A percentile compares a stretch with the other conserved stretches of the same genome.
These are phyloP conservation scores for Nicotiana knightiana DNA, from an alignment of 257 asterid species.

Conservation along the genomic window DNA sequence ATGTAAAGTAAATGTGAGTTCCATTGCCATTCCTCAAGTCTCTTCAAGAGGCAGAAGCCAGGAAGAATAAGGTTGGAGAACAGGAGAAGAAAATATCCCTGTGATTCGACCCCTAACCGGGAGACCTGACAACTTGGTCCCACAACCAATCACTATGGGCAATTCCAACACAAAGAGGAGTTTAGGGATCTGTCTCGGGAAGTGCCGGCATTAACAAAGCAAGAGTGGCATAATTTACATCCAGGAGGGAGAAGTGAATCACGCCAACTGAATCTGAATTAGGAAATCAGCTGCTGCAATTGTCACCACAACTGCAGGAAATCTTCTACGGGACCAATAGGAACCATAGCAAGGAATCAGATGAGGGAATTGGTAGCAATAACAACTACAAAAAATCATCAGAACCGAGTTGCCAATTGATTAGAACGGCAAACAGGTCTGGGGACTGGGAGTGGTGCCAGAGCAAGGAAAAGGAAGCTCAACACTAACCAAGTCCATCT, in stretches of 20 bases:
- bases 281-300: background rate
- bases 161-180: constrained; percentile 1
- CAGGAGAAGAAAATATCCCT: background rate
- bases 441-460: background rate
- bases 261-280: background rate
- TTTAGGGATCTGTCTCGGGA: background rate
- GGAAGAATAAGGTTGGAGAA: background rate
- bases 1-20: background rate
- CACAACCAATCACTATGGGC: background rate
- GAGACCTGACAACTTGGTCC: background rate
- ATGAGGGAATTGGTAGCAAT: background rate
- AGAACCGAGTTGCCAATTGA: background rate
- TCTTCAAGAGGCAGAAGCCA: background rate
- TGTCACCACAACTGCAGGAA: background rate
- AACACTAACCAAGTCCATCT: background rate
- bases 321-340: background rate
- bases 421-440: background rate
- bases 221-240: background rate
- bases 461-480: constrained; percentile 2
- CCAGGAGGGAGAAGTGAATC: constrained; percentile 3
- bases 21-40: background rate
- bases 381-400: background rate
- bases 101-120: background rate
- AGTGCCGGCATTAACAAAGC: background rate
- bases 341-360: background rate